phyloP scores from a whole-genome alignment of 2,329 filamentous ascomycete genomes.

The Neofusicoccum ribis region DNA sequence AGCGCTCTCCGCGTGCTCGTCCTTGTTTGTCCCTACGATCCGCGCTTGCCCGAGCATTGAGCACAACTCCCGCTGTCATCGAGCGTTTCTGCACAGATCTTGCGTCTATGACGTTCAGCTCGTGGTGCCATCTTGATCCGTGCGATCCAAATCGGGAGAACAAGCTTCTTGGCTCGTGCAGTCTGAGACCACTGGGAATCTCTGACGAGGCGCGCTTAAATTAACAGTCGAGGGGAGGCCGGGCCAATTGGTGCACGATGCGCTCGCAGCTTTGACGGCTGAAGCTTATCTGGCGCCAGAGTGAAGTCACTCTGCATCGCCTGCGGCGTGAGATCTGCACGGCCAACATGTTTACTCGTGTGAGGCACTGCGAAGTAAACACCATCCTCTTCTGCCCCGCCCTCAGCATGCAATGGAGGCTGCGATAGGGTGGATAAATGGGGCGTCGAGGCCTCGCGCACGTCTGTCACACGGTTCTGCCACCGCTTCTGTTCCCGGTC shows the following conservation, averaged over 20 bases:
- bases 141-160: background rate
- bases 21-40: background rate
- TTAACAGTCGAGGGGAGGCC: background rate
- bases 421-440: background rate
- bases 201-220: background rate
- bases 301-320: background rate
- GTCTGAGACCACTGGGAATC: background rate
- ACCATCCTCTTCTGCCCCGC: background rate
- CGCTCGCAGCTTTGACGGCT: background rate
- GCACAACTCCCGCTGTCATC: background rate
- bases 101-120: background rate
- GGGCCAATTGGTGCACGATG: background rate
- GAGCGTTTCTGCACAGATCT: background rate
- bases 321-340: background rate
- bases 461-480: background rate
- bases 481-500: background rate
- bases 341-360: background rate
- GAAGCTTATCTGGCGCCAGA: background rate
- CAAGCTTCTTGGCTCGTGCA: background rate
- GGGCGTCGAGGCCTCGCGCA: background rate
- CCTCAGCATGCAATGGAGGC: background rate
- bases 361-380: background rate
- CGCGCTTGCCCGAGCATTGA: background rate
- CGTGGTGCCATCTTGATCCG: background rate
- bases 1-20: background rate